A percentile compares a stretch with the other conserved stretches of the same genome.
phyloP scores from a whole-genome alignment of 148 eudicot genomes.

The Suaeda aralocaspica region DNA sequence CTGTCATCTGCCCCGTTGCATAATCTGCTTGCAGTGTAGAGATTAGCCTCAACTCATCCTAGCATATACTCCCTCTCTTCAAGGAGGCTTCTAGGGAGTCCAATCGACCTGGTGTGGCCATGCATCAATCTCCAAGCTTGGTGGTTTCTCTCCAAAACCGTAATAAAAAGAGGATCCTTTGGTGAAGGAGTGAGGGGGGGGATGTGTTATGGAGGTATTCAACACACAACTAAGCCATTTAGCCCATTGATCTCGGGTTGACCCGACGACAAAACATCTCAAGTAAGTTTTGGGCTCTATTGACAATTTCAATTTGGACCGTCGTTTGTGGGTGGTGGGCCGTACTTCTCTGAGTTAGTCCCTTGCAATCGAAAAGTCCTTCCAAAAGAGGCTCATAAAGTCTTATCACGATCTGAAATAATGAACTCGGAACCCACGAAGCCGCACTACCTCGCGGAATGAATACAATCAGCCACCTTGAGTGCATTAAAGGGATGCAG shows the following conservation, averaged over 20 bases:
- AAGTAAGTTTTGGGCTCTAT: neutral
- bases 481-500: too few species aligned
- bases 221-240: neutral
- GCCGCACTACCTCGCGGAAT: too few species aligned
- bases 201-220: neutral
- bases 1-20: neutral
- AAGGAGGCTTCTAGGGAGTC: neutral
- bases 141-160: neutral
- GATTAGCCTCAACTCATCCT: neutral
- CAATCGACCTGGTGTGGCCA: neutral
- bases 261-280: neutral
- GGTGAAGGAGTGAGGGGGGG: neutral
- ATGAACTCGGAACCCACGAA: too few species aligned
- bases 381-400: neutral
- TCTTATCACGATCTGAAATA: neutral
- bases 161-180: neutral
- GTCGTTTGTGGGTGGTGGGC: neutral
- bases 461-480: too few species aligned
- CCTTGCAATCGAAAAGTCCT: neutral
- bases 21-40: neutral
- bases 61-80: neutral
- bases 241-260: neutral
- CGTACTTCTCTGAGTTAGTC: neutral
- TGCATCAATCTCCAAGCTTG: neutral
- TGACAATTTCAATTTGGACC: neutral